These are phyloP conservation scores for Wallacemonas rigidus DNA, from an alignment of 208 protist species.

Conservation along the genomic window DNA sequence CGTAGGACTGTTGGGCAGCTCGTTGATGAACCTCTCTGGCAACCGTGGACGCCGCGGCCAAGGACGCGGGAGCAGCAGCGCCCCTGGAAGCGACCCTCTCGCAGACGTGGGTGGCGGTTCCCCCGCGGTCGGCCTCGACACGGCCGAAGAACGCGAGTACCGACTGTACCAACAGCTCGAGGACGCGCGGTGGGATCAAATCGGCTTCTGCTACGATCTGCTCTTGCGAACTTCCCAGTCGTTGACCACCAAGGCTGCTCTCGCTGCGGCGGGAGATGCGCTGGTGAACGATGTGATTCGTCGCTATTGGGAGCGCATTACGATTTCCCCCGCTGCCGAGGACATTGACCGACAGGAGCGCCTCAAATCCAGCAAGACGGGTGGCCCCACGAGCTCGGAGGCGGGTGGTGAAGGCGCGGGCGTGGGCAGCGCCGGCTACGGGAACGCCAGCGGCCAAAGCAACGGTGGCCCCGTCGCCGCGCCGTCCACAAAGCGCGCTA, in stretches of 20 bases:
- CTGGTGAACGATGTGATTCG: slow-evolving; percentile 75
- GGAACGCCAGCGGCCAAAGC: too few relatives aligned
- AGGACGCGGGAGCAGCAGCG: not conserved
- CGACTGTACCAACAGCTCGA: slow-evolving; percentile 45
- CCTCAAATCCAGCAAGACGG: slow-evolving; percentile 9
- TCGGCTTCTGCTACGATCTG: slow-evolving; percentile 64
- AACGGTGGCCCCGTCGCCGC: too few relatives aligned
- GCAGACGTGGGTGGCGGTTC: not conserved
- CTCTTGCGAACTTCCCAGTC: slow-evolving; percentile 44
- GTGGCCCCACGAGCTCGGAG: too few relatives aligned
- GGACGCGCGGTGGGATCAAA: slow-evolving; percentile 61
- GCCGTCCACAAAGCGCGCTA: too few relatives aligned
- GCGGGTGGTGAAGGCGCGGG: too few relatives aligned
- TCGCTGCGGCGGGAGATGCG: slow-evolving; percentile 38
- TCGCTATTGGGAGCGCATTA: slow-evolving; percentile 83
- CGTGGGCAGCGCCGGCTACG: too few relatives aligned
- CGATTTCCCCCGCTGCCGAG: slow-evolving; percentile 57
- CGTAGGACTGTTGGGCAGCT: not conserved
- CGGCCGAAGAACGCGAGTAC: slow-evolving; percentile 38
- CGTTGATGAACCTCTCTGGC: not conserved
- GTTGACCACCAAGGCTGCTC: slow-evolving; percentile 24
- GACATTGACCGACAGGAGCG: slow-evolving; percentile 32
- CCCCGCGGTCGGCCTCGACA: slow-evolving; percentile 11
- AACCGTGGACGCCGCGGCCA: not conserved
- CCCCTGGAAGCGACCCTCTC: too few relatives aligned